Conservation (phyloP, 208 protist genomes). For the Trypanosoma melophagium region DNA sequence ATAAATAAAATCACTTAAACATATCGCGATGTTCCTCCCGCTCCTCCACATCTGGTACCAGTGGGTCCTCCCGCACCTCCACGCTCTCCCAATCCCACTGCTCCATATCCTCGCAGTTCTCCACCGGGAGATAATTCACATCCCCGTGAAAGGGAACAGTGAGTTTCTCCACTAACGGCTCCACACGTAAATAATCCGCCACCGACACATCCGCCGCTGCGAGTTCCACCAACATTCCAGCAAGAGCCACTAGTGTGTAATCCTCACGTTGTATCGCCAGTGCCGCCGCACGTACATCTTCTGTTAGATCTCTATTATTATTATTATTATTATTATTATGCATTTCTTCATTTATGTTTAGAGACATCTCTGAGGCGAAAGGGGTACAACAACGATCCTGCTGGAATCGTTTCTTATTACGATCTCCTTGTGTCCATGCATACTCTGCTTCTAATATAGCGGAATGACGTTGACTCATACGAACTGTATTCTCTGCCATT, state of each 20-base stretch:
- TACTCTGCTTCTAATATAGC: slow-evolving; percentile 20
- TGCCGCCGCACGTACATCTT: slow-evolving; percentile 17
- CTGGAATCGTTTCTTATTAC: too few species aligned
- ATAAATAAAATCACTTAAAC: slow-evolving; percentile 47
- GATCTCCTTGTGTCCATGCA: slow-evolving; percentile 10
- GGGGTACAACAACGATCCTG: too few species aligned
- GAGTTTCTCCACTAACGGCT: slow-evolving; percentile 81
- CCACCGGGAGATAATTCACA: slow-evolving; percentile 71
- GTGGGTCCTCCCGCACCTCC: slow-evolving; percentile 47
- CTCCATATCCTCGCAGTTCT: slow-evolving; percentile 88
- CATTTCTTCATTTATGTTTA: background rate
- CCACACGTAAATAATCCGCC: slow-evolving; percentile 62
- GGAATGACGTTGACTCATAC: background rate
- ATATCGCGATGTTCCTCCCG: slow-evolving; percentile 64
- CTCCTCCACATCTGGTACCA: slow-evolving; percentile 60
- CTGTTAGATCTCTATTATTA: background rate
- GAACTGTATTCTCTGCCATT: background rate
- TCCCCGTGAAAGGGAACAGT: slow-evolving; percentile 70
- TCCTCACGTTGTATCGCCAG: slow-evolving; percentile 71
- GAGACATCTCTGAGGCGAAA: slow-evolving; percentile 8
- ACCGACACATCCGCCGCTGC: slow-evolving; percentile 48
- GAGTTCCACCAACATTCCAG: slow-evolving; percentile 79
- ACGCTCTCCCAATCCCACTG: slow-evolving; percentile 70
- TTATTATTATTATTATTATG: background rate
- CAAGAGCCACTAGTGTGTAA: slow-evolving; percentile 78